These are phyloP conservation scores for Dimocarpus longan DNA, from an alignment of 345 rosid species.

Conservation along the genomic window DNA sequence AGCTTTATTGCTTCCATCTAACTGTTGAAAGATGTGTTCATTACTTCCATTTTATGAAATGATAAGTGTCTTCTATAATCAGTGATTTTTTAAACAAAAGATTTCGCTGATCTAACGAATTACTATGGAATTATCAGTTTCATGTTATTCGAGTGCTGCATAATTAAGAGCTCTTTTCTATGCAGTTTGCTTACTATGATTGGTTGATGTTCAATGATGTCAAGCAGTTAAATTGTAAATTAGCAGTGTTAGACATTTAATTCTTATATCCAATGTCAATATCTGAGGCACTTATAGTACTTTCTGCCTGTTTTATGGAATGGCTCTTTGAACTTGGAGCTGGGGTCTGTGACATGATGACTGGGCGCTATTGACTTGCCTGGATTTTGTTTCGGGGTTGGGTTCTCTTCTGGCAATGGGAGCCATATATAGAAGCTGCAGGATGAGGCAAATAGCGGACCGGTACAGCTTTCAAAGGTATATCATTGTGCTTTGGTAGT, in stretches of 20 bases:
- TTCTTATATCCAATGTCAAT: slow-evolving; percentile 15
- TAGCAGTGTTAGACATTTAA: slow-evolving; percentile 5
- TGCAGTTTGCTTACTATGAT: slow-evolving; percentile 2
- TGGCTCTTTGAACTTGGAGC: slow-evolving; percentile 99
- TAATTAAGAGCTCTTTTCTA: not conserved
- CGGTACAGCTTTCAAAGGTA: slow-evolving; percentile 96
- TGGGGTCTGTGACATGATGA: slow-evolving; percentile 78
- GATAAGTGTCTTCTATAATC: not conserved
- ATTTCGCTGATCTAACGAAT: not conserved
- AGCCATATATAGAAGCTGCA: slow-evolving; percentile 76
- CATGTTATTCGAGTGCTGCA: not conserved
- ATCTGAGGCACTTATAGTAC: slow-evolving; percentile 63
- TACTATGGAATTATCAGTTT: not conserved
- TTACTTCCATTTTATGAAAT: not conserved
- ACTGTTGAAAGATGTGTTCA: not conserved
- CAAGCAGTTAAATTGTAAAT: not conserved
- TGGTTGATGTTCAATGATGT: not conserved
- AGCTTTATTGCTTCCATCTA: not conserved
- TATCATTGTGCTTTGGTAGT: slow-evolving; percentile 2
- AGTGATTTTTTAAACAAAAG: not conserved
- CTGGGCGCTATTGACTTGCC: slow-evolving; percentile 64
- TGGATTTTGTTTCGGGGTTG: slow-evolving; percentile 54
- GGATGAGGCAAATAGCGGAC: slow-evolving; percentile 71
- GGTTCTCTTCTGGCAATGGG: slow-evolving; percentile 73
- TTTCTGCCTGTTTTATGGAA: slow-evolving; percentile 64